Evolutionary conservation across 805 yeast genomes (phyloP).

Genomic region (Cyberlindnera bimundalis): DNA sequence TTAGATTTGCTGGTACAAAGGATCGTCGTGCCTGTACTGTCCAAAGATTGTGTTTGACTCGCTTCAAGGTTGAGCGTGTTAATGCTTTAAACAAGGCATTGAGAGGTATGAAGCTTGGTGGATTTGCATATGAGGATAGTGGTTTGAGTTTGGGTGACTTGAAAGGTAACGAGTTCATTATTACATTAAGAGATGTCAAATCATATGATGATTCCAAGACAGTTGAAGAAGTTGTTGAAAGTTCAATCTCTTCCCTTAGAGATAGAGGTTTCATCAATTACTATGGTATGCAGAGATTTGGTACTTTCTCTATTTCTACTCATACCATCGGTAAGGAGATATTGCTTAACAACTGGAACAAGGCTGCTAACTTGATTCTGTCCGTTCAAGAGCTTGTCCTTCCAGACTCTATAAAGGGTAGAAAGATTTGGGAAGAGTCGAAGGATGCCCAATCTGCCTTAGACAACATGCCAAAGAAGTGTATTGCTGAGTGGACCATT

Average conservation of each 20-base stretch:
- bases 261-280: conserved; percentile 85
- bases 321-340: conserved; percentile 78
- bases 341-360: conserved; percentile 70
- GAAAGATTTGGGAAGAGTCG: conserved; percentile 77
- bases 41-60: conserved; percentile 69
- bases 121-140: conserved; percentile 61
- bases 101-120: conserved; percentile 76
- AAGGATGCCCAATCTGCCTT: conserved; percentile 63
- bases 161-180: conserved; percentile 82
- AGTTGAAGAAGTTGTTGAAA: conserved; percentile 44
- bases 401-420: conserved; percentile 80
- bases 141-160: conserved; percentile 78
- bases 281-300: conserved; percentile 98
- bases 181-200: conserved; percentile 75
- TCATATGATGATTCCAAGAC: conserved; percentile 31
- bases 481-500: conserved; percentile 79
- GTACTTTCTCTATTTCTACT: conserved; percentile 91
- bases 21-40: conserved; percentile 96
- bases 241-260: conserved; percentile 55
- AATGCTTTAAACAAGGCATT: conserved; percentile 72
- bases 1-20: conserved; percentile 92
- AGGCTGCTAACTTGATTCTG: conserved; percentile 73
- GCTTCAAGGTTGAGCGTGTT: conserved; percentile 70
- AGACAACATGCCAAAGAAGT: conserved; percentile 78
- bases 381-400: conserved; percentile 82